phyloP scores from a whole-genome alignment of 208 protist species.

The Trypanosomatidae sp. region DNA sequence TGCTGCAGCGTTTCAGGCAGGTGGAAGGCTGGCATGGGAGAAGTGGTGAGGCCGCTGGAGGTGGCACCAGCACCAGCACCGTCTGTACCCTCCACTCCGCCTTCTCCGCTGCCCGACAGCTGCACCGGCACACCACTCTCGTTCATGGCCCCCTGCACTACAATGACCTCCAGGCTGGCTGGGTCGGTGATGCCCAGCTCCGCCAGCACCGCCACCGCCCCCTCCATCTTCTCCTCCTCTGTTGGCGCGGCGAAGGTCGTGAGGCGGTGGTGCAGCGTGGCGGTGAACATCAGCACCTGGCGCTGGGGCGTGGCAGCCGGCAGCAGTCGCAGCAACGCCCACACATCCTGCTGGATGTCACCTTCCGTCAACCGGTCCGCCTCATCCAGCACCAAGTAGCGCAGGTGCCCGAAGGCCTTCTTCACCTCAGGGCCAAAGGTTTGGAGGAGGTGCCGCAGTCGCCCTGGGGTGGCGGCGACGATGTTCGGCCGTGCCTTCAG shows the following conservation, averaged over 20 bases:
- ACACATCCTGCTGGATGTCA: constrained; percentile 65
- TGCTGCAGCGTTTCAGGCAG: constrained; percentile 56
- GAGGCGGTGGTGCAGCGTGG: constrained; percentile 65
- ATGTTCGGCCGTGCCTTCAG: constrained; percentile 72
- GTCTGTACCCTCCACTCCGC: too few relatives aligned
- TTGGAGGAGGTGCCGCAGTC: constrained; percentile 57
- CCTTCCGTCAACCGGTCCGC: constrained; percentile 81
- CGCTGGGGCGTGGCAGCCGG: too few relatives aligned
- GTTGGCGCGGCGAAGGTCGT: too few relatives aligned
- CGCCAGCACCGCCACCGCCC: too few relatives aligned
- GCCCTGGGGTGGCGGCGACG: constrained; percentile 85
- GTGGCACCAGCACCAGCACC: neutral
- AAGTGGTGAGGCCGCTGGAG: too few relatives aligned
- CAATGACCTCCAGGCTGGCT: constrained; percentile 26
- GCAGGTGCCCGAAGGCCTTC: constrained; percentile 63
- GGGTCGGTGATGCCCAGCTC: constrained; percentile 44
- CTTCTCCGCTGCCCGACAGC: too few relatives aligned
- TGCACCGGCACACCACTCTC: too few relatives aligned
- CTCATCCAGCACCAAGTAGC: constrained; percentile 88
- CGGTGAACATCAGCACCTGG: constrained; percentile 73
- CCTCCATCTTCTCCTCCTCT: too few relatives aligned
- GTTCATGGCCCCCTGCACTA: constrained; percentile 18
- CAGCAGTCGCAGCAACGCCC: constrained; percentile 37
- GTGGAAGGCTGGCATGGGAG: too few relatives aligned
- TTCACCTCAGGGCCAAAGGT: constrained; percentile 50